phyloP scores from a whole-genome alignment of 371 early-diverging fungal species.

The Rhizopus stolonifer region DNA sequence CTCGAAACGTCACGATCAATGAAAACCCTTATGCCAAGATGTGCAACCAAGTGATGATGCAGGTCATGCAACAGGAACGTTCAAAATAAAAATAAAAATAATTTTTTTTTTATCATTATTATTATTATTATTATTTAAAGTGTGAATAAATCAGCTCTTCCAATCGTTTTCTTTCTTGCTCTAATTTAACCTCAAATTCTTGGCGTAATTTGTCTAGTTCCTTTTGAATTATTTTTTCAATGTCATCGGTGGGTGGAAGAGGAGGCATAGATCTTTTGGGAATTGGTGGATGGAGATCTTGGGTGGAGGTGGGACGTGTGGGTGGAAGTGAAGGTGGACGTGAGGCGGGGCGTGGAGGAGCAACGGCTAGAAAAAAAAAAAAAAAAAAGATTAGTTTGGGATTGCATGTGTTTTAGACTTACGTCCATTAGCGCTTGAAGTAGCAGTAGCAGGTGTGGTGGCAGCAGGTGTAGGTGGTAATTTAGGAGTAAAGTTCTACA shows the following conservation, averaged over 20 bases:
- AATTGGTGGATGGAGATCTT: constrained; percentile 20
- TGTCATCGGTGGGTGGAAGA: constrained; percentile 14
- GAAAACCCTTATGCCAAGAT: constrained; percentile 93
- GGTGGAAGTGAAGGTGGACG: too few relatives aligned
- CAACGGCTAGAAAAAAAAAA: constrained; percentile 11
- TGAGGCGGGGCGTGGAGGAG: constrained; percentile 18
- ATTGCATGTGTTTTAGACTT: constrained; percentile 2
- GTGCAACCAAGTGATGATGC: constrained; percentile 75
- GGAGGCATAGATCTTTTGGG: constrained; percentile 47
- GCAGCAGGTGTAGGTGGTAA: neutral
- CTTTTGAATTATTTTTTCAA: constrained; percentile 33
- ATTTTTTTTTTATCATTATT: constrained; percentile 14
- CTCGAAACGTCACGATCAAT: constrained; percentile 69
- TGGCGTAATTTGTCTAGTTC: constrained; percentile 46
- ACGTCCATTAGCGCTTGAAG: neutral
- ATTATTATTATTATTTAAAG: neutral
- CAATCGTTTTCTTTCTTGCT: constrained; percentile 37
- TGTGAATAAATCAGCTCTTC: neutral
- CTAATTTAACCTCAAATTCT: constrained; percentile 41
- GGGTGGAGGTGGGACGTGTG: constrained; percentile 14
- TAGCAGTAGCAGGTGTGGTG: constrained; percentile 2
- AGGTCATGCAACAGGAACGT: constrained; percentile 61
- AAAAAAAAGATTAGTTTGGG: neutral
- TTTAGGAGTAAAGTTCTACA: neutral
- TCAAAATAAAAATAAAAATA: neutral